These are phyloP conservation scores for Yarrowia sp. DNA, from an alignment of 805 yeast species.

Conservation along the genomic window DNA sequence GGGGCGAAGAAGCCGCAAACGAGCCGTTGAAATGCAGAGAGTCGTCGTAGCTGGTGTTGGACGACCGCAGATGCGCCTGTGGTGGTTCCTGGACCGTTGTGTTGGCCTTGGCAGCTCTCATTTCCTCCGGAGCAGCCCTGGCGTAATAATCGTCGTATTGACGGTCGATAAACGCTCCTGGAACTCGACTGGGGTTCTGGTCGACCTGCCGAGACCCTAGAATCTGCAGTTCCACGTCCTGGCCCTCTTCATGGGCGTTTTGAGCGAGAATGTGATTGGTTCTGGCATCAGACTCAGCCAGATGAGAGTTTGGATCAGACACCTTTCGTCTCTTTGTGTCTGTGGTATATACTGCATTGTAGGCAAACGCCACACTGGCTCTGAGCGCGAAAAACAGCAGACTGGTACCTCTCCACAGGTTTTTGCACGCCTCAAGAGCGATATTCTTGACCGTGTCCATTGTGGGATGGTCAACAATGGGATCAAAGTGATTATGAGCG, in stretches of 20 bases:
- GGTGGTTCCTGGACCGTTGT: conserved; percentile 25
- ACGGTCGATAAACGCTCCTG: conserved; percentile 28
- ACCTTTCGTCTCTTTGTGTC: conserved; percentile 33
- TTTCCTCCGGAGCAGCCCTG: conserved; percentile 25
- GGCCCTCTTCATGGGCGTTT: conserved; percentile 15
- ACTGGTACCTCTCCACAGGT: conserved; percentile 36
- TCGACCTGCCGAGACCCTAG: conserved; percentile 13
- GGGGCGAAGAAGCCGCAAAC: conserved; percentile 27
- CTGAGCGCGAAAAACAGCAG: conserved; percentile 21
- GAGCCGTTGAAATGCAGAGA: conserved; percentile 30
- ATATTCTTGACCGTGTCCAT: conserved; percentile 34
- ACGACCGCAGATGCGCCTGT: conserved; percentile 15
- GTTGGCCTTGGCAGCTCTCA: conserved; percentile 22
- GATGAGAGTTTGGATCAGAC: background rate
- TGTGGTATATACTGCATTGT: conserved; percentile 8
- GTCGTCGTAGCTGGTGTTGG: conserved; percentile 15
- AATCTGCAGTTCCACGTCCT: conserved; percentile 25
- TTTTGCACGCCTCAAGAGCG: conserved; percentile 30
- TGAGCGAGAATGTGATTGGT: conserved; percentile 8
- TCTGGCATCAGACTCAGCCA: conserved; percentile 15
- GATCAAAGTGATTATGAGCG: conserved; percentile 28
- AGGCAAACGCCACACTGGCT: conserved; percentile 25
- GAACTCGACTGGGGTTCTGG: conserved; percentile 7
- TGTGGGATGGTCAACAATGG: conserved; percentile 20
- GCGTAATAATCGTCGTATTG: conserved; percentile 29